Evolutionary conservation across 192 early-diverging fungal genomes (phyloP), one percentile per base, ranked within the genome.

Genomic region (Cetraspora pellucida): DNA sequence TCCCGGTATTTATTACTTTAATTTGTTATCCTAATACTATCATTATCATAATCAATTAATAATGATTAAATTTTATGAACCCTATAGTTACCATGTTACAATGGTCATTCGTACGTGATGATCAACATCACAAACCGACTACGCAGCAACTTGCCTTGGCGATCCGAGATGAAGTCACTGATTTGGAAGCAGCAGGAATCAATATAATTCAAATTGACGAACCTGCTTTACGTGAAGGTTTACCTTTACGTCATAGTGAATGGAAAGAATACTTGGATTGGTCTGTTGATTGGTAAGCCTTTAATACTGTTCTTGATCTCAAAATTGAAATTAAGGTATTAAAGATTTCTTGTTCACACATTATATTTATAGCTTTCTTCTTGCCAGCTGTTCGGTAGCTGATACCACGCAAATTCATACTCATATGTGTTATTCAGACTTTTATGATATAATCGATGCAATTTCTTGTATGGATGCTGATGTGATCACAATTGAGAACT

Each of bases 361-460:
- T 37, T 37, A 6, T 37, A 37, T 37, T 37, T 37, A 37, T 37
- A 89, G 93, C 45, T 99, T 99, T 93, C 89, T 92, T 78, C 88
- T 99, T 64, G 87, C 95, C 66, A 95, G 95, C 71, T 87, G 90
- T 31, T 93, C 92, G 77, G 97, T 99, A 45, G 73, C 81, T 37
- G 89, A 95, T 81, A 87, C 88, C 54, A 97, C 95, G 54, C 95
- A 98, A 87, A 96, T 99, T 84, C 97, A 98, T 90, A 93, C 93
- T 63, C 96, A 98, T 86, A 96, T 99, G 91, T 99, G 97, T 87
- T 99, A 99, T 91, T 93, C 91, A 83, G 97, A 99, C 84, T 99
- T 99, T 84, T 94, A 98, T 85, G 96, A 96, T 86, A 99, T 99
- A 81, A 95, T 99, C 86, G 89, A 91, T 55, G 91, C 96, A 37